These are phyloP conservation scores for Colletotrichum sp. DNA, from an alignment of 2,329 filamentous ascomycete genomes.

Conservation along the genomic window DNA sequence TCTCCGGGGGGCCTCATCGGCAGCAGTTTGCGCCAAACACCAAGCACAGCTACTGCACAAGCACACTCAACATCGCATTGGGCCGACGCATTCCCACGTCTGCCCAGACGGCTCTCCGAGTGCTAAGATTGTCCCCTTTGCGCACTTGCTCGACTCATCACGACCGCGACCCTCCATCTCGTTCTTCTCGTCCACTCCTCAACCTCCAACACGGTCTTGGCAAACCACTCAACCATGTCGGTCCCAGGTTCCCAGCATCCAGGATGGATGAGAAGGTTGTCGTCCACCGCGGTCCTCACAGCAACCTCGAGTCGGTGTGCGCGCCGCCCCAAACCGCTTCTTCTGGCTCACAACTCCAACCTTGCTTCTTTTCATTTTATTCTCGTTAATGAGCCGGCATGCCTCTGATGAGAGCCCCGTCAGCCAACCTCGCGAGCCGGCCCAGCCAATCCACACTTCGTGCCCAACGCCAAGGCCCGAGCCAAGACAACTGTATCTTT, in stretches of 20 bases:
- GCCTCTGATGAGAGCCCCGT: background rate
- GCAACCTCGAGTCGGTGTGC: constrained; percentile 13
- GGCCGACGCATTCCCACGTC: constrained; percentile 12
- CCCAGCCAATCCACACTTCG: constrained; percentile 17
- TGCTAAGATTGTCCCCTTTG: background rate
- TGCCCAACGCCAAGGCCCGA: constrained; percentile 14
- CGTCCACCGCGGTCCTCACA: background rate
- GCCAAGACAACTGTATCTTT: constrained; percentile 10
- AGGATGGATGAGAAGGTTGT: background rate
- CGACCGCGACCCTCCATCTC: constrained; percentile 7
- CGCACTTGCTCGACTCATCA: background rate
- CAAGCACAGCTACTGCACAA: background rate
- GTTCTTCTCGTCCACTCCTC: constrained; percentile 5
- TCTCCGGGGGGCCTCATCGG: background rate
- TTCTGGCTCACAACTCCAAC: background rate
- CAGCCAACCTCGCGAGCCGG: background rate
- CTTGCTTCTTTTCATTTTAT: constrained; percentile 18
- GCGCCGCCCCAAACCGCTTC: background rate
- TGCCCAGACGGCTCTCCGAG: constrained; percentile 16
- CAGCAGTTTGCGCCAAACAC: background rate
- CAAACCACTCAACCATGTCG: constrained; percentile 5
- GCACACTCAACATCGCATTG: background rate
- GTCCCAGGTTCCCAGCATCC: background rate
- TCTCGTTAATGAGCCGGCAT: constrained; percentile 12
- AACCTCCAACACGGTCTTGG: constrained; percentile 11